Base-by-base conservation (phyloP, 176 grass and related monocot species). In the Zoysia pacifica region DNA sequence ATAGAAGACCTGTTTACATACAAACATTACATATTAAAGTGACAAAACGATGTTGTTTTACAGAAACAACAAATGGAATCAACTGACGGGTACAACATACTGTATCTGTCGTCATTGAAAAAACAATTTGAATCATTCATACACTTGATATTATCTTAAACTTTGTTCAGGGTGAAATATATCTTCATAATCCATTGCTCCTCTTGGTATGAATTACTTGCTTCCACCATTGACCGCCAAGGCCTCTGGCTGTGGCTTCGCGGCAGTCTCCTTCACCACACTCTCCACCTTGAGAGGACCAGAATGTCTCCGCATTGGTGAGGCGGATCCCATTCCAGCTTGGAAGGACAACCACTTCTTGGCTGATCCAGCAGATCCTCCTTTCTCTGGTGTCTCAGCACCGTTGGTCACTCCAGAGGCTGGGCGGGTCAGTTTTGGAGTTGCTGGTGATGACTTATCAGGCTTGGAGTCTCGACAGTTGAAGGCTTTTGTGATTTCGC, bases 341-440 rank as follows among this genome's bases (percentile, higher is more conserved):
- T 91, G 91, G 71, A 94, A 97, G 77, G 90, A 93, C 48, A 97
- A 69, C 85, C 76, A 90, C 75, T 94, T 97, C 92, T 94, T 97
- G 8, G 51, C 90, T 1, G 88, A 84, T 12, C 53, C 89, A 39
- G 62, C 51, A 47, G 86, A 78, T 35, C 53, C 48, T 80, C 38
- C 82, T 79, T 92, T 93, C 82, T 94, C 95, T 4, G 83, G 63
- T 42, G 85, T 79, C 73, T 97, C 90, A 59, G 51, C 20, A 5
- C 60, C 86, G 46, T 92, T 93, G 11, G 59, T 74, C 58, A 62
- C 65, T 48, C 79, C 78, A 53, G 83, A 85, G 16, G 74, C 62
- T 59, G 87, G 90, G 69, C 70, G 87, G 65, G 37, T 39, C 49
- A 67, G 71, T 68, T 90, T 95, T 68, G 67, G 90, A 62, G 83